A percentile compares a stretch with the other conserved stretches of the same genome.
phyloP scores from a whole-genome alignment of 257 asterid genomes.

The Solanum peruvianum region DNA sequence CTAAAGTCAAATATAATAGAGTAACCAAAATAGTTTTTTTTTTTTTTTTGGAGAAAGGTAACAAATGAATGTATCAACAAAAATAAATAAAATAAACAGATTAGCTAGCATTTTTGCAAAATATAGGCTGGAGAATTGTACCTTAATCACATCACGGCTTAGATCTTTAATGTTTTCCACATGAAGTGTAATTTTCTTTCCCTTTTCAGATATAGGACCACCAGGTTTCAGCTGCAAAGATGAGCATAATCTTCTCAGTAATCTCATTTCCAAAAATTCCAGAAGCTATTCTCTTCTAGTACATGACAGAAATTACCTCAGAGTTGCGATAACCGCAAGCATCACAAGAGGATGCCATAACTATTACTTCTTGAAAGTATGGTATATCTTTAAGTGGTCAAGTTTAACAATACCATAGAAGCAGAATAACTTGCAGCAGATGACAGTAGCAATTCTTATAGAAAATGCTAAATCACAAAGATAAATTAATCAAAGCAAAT shows the following conservation, averaged over 20 bases:
- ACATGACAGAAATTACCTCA: slow-evolving; percentile 31
- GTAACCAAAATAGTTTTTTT: background rate
- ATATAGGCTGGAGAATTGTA: slow-evolving; percentile 5
- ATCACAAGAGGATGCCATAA: slow-evolving; percentile 91
- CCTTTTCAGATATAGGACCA: slow-evolving; percentile 74
- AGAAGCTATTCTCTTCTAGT: background rate
- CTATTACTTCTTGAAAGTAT: slow-evolving; percentile 86
- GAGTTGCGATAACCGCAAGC: slow-evolving; percentile 89
- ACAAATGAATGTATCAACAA: background rate
- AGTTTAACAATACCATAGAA: slow-evolving; percentile 21
- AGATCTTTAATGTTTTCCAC: slow-evolving; percentile 70
- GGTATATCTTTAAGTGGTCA: slow-evolving; percentile 72
- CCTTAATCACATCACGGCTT: slow-evolving; percentile 94
- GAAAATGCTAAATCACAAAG: background rate
- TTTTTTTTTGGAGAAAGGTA: background rate
- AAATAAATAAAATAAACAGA: background rate
- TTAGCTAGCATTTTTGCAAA: background rate
- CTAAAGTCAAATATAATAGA: background rate
- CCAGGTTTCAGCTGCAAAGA: slow-evolving; percentile 77
- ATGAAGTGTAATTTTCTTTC: slow-evolving; percentile 57
- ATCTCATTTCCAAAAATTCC: background rate
- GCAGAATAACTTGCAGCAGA: background rate
- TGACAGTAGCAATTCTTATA: background rate
- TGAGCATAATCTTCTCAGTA: background rate
- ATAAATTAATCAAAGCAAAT: background rate